A percentile compares a stretch with the other conserved stretches of the same genome.
These are phyloP conservation scores for Sporothrix euskadiensis DNA, from an alignment of 2,329 filamentous ascomycete species.

Conservation along the genomic window DNA sequence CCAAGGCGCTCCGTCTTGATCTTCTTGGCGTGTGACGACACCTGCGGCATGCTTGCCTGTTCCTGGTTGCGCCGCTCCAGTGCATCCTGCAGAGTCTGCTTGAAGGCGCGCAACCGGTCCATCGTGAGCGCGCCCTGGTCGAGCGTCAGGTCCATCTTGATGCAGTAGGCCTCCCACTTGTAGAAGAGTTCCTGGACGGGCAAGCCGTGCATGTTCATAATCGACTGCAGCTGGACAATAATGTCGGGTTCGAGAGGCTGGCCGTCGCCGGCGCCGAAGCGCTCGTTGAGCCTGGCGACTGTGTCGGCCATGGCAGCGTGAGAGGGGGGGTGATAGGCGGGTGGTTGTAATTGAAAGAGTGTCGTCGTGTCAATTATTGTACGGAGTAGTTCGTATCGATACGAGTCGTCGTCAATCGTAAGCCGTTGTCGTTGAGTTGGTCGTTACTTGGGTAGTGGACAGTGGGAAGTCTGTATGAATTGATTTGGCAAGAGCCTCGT, in stretches of 20 bases:
- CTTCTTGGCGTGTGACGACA: constrained; percentile 20
- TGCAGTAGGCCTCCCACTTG: constrained; percentile 98
- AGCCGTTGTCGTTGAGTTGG: neutral
- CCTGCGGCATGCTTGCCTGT: neutral
- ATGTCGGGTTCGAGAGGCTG: constrained; percentile 73
- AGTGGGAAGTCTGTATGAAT: neutral
- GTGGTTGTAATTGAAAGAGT: neutral
- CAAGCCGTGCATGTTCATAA: constrained; percentile 79
- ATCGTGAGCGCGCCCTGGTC: constrained; percentile 62
- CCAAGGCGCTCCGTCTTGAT: constrained; percentile 42
- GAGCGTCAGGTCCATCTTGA: constrained; percentile 79
- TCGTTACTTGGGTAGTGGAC: neutral
- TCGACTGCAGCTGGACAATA: constrained; percentile 77
- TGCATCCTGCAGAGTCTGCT: constrained; percentile 80
- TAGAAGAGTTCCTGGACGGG: constrained; percentile 86
- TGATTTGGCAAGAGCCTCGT: neutral
- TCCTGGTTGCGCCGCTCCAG: constrained; percentile 55
- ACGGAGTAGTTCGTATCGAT: neutral
- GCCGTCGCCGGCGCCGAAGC: constrained; percentile 57
- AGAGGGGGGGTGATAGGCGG: neutral
- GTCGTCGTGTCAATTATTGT: neutral
- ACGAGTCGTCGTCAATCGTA: neutral
- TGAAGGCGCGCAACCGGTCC: constrained; percentile 72
- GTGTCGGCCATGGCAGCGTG: constrained; percentile 43
- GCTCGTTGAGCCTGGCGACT: constrained; percentile 47